Percentiles rank a stretch among this genome's conserved stretches.
Evolutionary conservation across 768 basidiomycete species (phyloP).

Genomic region (Leucocoprinus birnbaumii): DNA sequence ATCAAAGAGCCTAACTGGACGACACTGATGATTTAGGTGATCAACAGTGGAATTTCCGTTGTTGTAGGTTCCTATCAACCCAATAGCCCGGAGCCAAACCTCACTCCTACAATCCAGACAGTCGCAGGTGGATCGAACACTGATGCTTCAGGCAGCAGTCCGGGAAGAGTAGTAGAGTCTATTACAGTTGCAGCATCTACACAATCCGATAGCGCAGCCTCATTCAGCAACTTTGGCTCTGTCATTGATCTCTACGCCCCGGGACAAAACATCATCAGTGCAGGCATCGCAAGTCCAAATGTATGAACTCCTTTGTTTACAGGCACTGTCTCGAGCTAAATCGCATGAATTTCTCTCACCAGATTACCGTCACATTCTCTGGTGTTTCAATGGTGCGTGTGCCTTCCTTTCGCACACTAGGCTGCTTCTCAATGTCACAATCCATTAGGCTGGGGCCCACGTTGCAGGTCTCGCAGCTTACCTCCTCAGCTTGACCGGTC

Average conservation of each 20-base stretch:
- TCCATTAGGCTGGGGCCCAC: constrained; percentile 14
- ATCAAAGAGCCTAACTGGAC: too few relatives aligned
- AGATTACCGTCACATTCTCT: constrained; percentile 11
- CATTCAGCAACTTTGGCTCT: constrained; percentile 13
- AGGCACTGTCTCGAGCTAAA: too few relatives aligned
- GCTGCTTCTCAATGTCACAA: neutral
- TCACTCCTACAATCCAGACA: neutral
- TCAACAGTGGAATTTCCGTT: neutral
- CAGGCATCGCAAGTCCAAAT: constrained; percentile 14
- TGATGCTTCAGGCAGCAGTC: constrained; percentile 13
- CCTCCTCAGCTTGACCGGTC: constrained; percentile 11
- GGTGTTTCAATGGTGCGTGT: constrained; percentile 5
- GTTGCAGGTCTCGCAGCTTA: constrained; percentile 17
- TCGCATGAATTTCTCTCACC: too few relatives aligned
- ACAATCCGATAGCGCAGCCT: constrained; percentile 9
- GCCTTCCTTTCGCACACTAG: neutral
- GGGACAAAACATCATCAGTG: constrained; percentile 14
- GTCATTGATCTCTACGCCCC: constrained; percentile 16
- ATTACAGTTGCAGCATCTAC: constrained; percentile 15
- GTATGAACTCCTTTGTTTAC: constrained; percentile 4
- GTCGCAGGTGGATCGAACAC: constrained; percentile 11
- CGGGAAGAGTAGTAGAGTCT: constrained; percentile 10
- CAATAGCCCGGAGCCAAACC: neutral
- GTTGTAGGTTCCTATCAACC: neutral
- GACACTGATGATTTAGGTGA: neutral